These are phyloP conservation scores for Micractinium conductrix DNA, from an alignment of 139 green algal species.

Conservation along the genomic window DNA sequence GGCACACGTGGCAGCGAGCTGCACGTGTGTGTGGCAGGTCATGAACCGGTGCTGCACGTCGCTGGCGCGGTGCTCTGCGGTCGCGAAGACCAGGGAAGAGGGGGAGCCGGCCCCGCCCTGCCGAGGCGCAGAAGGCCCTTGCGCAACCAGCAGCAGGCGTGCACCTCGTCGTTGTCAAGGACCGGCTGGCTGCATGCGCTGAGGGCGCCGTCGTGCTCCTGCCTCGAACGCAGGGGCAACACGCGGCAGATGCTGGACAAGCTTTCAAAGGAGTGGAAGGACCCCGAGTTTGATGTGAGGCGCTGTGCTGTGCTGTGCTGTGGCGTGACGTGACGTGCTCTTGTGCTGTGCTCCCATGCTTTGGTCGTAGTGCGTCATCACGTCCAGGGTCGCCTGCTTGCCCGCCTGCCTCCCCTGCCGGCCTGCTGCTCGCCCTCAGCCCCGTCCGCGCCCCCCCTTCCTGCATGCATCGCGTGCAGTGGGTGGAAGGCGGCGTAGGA, in stretches of 20 bases:
- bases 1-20: too few relatives aligned
- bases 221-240: background rate
- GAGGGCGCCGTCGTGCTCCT: background rate
- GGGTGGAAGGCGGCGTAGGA: background rate
- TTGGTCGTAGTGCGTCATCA: too few relatives aligned
- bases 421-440: background rate
- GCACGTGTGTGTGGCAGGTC: too few relatives aligned
- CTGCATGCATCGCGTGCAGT: background rate
- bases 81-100: too few relatives aligned
- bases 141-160: background rate
- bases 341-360: too few relatives aligned
- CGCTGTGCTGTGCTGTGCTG: background rate
- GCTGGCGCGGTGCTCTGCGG: too few relatives aligned
- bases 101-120: background rate
- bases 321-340: too few relatives aligned
- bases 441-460: too few relatives aligned
- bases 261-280: background rate
- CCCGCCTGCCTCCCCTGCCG: background rate
- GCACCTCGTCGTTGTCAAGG: too few relatives aligned
- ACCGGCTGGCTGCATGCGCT: background rate
- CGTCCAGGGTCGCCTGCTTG: background rate
- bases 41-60: too few relatives aligned
- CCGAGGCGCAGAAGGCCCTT: too few relatives aligned
- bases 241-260: background rate
- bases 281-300: background rate